Conservation (phyloP, 176 grass and related monocot genomes). For the maize (Zea mays) region DNA sequence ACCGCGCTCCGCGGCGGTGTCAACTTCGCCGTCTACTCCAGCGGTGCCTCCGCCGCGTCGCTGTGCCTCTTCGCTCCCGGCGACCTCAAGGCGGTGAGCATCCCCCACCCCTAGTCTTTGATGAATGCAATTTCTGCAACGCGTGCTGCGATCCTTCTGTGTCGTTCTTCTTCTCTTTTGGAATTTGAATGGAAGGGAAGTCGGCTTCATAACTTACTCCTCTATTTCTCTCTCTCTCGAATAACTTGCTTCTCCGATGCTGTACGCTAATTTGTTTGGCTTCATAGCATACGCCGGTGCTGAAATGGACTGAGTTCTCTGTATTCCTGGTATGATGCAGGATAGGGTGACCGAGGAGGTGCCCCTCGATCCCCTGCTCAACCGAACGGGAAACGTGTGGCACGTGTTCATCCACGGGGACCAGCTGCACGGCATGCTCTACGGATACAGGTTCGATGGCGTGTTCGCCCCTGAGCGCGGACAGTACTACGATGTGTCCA, state of each 20-base stretch:
- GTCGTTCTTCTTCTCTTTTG: background rate
- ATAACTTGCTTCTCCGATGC: background rate
- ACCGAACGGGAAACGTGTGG: slow-evolving; percentile 76
- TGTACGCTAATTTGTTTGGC: background rate
- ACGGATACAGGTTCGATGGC: slow-evolving; percentile 86
- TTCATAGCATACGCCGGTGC: background rate
- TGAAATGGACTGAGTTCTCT: background rate
- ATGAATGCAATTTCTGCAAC: background rate
- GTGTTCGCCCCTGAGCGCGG: slow-evolving; percentile 57
- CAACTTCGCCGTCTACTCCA: slow-evolving; percentile 87
- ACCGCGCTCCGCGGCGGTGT: slow-evolving; percentile 65
- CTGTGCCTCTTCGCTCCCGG: slow-evolving; percentile 74
- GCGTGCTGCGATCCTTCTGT: background rate
- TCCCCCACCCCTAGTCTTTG: background rate
- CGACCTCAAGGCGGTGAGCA: slow-evolving; percentile 60
- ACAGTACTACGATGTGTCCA: slow-evolving; percentile 59
- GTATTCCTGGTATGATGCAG: slow-evolving; percentile 25
- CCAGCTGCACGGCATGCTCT: slow-evolving; percentile 62
- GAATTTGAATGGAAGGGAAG: background rate
- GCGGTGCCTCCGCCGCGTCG: slow-evolving; percentile 53
- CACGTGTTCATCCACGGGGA: slow-evolving; percentile 66
- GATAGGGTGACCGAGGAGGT: slow-evolving; percentile 66
- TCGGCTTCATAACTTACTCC: background rate
- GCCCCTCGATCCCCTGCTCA: slow-evolving; percentile 55
- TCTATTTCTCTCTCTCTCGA: no score